A percentile compares a stretch with the other conserved stretches of the same genome.
Conservation (phyloP, 2,329 filamentous ascomycete genomes). For the Blumeria graminis region DNA sequence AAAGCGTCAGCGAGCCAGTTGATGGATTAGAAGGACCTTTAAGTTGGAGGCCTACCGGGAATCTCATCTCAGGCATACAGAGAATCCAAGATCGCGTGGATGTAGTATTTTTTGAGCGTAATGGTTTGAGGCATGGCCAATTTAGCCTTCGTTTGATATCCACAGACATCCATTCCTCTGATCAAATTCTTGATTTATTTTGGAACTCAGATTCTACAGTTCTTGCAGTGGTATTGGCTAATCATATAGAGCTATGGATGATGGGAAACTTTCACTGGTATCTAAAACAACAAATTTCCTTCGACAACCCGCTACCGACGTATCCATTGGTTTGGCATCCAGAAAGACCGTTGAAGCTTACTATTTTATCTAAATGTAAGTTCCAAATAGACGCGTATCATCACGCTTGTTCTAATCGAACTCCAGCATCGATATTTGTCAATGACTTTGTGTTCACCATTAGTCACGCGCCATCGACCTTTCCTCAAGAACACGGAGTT, state of each 20-base stretch:
- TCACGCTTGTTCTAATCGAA: not conserved
- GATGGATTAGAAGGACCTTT: conserved; percentile 70
- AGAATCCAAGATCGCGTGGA: conserved; percentile 43
- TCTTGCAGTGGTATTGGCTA: conserved; percentile 51
- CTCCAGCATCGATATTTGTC: conserved; percentile 20
- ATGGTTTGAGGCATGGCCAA: conserved; percentile 87
- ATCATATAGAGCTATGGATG: conserved; percentile 79
- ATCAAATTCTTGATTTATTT: conserved; percentile 36
- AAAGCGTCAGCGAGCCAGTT: conserved; percentile 86
- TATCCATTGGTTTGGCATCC: conserved; percentile 44
- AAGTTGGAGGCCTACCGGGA: conserved; percentile 80
- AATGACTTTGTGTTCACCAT: conserved; percentile 45
- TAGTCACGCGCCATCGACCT: conserved; percentile 39
- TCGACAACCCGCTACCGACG: conserved; percentile 17
- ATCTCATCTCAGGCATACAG: conserved; percentile 72
- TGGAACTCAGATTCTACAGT: conserved; percentile 93
- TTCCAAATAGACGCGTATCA: conserved; percentile 1
- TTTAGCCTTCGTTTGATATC: conserved; percentile 52
- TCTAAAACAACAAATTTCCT: conserved; percentile 64
- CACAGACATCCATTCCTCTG: conserved; percentile 29
- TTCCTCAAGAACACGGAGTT: conserved; percentile 54
- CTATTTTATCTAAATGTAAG: conserved; percentile 27
- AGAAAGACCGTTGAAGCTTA: conserved; percentile 53
- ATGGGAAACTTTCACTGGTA: conserved; percentile 98
- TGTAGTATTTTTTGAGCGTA: conserved; percentile 88